A percentile compares a stretch with the other conserved stretches of the same genome.
Evolutionary conservation across 768 basidiomycete genomes (phyloP).

Genomic region (Trichaptum fuscoviolaceum): DNA sequence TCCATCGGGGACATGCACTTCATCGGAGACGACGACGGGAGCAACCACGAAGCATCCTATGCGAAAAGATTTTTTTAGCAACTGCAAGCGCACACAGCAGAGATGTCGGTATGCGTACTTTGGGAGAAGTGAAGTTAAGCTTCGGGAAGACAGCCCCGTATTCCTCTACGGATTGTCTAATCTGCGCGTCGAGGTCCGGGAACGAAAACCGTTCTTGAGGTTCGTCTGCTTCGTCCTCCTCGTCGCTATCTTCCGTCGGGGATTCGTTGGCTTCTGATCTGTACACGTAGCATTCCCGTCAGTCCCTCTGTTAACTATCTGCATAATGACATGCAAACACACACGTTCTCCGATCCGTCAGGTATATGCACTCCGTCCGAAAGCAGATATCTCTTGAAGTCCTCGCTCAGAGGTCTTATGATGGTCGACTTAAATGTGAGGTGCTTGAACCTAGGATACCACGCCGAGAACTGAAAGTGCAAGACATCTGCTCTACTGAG

Average conservation of each 20-base stretch:
- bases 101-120: slow-evolving; percentile 36
- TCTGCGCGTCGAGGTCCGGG: slow-evolving; percentile 73
- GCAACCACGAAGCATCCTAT: slow-evolving; percentile 92
- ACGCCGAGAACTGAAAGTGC: slow-evolving; percentile 77
- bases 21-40: slow-evolving; percentile 77
- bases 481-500: slow-evolving; percentile 50
- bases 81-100: not conserved
- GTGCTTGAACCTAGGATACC: slow-evolving; percentile 69
- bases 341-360: slow-evolving; percentile 75
- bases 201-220: slow-evolving; percentile 51
- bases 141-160: slow-evolving; percentile 92
- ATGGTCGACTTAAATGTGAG: slow-evolving; percentile 69
- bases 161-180: slow-evolving; percentile 55
- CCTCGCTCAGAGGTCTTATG: slow-evolving; percentile 57
- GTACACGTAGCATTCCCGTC: too few relatives aligned
- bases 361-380: slow-evolving; percentile 85
- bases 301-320: too few relatives aligned
- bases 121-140: slow-evolving; percentile 93
- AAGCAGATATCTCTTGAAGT: slow-evolving; percentile 69
- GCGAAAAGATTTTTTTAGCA: not conserved
- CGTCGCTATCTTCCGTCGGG: slow-evolving; percentile 28
- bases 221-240: slow-evolving; percentile 30
- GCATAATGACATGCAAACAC: slow-evolving; percentile 24
- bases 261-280: not conserved
- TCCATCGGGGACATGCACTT: slow-evolving; percentile 87